Conservation (phyloP, 2,329 filamentous ascomycete species). For the Pseudopyrenochaeta lycopersici region DNA sequence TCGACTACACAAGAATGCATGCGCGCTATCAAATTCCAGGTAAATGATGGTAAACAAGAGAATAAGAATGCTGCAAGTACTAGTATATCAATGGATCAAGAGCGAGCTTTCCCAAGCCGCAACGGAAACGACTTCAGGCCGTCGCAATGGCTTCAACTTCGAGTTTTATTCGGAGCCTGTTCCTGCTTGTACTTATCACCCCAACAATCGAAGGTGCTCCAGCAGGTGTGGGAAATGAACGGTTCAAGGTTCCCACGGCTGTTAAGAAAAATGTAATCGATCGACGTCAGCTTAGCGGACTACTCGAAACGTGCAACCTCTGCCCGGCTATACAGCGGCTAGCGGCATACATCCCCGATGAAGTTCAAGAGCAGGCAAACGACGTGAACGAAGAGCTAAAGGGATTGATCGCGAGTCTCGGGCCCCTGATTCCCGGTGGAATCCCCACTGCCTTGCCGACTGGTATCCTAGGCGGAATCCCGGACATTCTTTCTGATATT, state of each 20-base stretch:
- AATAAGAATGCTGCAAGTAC: background rate
- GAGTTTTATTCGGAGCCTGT: background rate
- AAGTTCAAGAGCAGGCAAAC: slow-evolving; percentile 16
- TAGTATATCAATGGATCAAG: background rate
- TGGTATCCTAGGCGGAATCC: background rate
- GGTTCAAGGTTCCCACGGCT: background rate
- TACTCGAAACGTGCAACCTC: slow-evolving; percentile 15
- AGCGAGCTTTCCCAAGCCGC: background rate
- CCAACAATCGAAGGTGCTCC: background rate
- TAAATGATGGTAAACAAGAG: background rate
- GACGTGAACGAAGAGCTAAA: slow-evolving; percentile 17
- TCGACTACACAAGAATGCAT: too few species aligned
- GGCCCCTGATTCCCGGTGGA: slow-evolving; percentile 13
- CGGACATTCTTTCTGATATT: background rate
- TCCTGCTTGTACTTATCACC: background rate
- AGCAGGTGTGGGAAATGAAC: background rate
- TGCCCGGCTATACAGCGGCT: slow-evolving; percentile 21
- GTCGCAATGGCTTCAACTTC: background rate
- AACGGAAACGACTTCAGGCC: background rate
- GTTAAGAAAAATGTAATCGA: slow-evolving; percentile 1
- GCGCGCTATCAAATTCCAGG: too few species aligned
- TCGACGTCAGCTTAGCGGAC: slow-evolving; percentile 11
- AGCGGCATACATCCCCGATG: slow-evolving; percentile 6
- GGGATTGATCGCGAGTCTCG: slow-evolving; percentile 10
- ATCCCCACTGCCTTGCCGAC: slow-evolving; percentile 3